Conservation (phyloP, 2,329 filamentous ascomycete species). For the Neoarthrinium moseri region DNA sequence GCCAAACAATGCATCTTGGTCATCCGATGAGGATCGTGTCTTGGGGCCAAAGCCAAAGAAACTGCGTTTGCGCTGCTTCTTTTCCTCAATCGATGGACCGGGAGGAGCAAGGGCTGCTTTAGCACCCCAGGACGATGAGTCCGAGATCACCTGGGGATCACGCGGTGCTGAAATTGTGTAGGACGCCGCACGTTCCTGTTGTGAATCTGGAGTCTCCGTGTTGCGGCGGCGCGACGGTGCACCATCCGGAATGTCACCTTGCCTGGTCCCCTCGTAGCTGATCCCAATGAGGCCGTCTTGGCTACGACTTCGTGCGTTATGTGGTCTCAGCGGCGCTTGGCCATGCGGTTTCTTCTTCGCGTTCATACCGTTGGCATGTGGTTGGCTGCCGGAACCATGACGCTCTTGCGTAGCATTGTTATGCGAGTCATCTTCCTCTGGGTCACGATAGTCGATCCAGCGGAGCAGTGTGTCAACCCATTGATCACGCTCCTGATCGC, state of each 20-base stretch:
- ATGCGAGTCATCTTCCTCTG: slow-evolving; percentile 52
- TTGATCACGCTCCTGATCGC: slow-evolving; percentile 83
- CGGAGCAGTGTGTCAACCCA: slow-evolving; percentile 91
- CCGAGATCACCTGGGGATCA: slow-evolving; percentile 80
- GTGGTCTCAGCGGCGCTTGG: slow-evolving; percentile 31
- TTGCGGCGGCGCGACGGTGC: slow-evolving; percentile 32
- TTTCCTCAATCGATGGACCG: slow-evolving; percentile 63
- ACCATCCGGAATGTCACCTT: slow-evolving; percentile 49
- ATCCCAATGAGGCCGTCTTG: slow-evolving; percentile 54
- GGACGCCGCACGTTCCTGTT: slow-evolving; percentile 32
- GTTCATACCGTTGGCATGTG: slow-evolving; percentile 33
- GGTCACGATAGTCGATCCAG: slow-evolving; percentile 77
- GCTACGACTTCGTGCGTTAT: slow-evolving; percentile 31
- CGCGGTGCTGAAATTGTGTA: slow-evolving; percentile 79
- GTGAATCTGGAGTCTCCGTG: slow-evolving; percentile 24
- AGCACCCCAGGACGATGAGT: slow-evolving; percentile 83
- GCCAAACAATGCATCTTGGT: slow-evolving; percentile 53
- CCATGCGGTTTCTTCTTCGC: slow-evolving; percentile 42
- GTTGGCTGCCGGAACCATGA: slow-evolving; percentile 33
- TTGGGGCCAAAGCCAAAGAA: slow-evolving; percentile 70
- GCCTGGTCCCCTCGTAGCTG: slow-evolving; percentile 55
- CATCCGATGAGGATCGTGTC: slow-evolving; percentile 56
- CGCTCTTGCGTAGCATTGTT: slow-evolving; percentile 38
- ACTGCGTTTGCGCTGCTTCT: slow-evolving; percentile 77
- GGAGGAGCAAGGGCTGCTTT: slow-evolving; percentile 54